A percentile compares a stretch with the other conserved stretches of the same genome.
Conservation (phyloP, 2,329 filamentous ascomycete genomes). For the Calonectria crousiana region DNA sequence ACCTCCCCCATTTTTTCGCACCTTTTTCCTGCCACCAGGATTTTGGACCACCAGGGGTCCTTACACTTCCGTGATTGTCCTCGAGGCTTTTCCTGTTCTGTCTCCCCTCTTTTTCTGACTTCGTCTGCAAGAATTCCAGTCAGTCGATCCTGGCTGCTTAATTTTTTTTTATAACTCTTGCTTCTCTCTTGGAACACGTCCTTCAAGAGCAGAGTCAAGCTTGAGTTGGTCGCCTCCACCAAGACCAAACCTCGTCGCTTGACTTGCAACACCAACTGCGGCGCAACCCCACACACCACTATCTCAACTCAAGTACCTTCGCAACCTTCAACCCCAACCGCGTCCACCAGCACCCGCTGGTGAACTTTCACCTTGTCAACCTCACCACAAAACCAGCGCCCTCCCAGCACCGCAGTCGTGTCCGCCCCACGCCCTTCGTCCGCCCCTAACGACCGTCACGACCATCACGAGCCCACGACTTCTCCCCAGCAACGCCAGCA, state of each 20-base stretch:
- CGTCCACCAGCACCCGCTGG: constrained; percentile 55
- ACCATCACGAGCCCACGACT: constrained; percentile 62
- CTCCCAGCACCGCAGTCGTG: constrained; percentile 57
- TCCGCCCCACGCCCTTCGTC: constrained; percentile 55
- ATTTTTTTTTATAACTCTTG: background rate
- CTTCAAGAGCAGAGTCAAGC: constrained; percentile 6
- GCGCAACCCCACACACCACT: constrained; percentile 32
- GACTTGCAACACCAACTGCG: constrained; percentile 31
- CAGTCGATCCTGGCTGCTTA: constrained; percentile 7
- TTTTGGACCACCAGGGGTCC: constrained; percentile 47
- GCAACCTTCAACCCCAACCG: background rate
- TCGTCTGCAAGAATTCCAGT: constrained; percentile 19
- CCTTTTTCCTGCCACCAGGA: constrained; percentile 45
- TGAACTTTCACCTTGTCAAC: constrained; percentile 62
- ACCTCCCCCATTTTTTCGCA: constrained; percentile 38
- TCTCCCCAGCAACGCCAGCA: constrained; percentile 60
- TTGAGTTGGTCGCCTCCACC: constrained; percentile 18
- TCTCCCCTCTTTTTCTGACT: constrained; percentile 10
- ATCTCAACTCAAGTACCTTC: constrained; percentile 13
- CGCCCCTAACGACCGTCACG: constrained; percentile 66
- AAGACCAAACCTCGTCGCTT: constrained; percentile 24
- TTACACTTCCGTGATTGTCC: constrained; percentile 27
- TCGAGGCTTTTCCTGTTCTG: constrained; percentile 18
- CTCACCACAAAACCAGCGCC: constrained; percentile 41
- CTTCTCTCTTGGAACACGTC: background rate